Evolutionary conservation across 106 monocot genomes (phyloP), one percentile per base, ranked within the genome.

Genomic region (Ottelia alismoides): DNA sequence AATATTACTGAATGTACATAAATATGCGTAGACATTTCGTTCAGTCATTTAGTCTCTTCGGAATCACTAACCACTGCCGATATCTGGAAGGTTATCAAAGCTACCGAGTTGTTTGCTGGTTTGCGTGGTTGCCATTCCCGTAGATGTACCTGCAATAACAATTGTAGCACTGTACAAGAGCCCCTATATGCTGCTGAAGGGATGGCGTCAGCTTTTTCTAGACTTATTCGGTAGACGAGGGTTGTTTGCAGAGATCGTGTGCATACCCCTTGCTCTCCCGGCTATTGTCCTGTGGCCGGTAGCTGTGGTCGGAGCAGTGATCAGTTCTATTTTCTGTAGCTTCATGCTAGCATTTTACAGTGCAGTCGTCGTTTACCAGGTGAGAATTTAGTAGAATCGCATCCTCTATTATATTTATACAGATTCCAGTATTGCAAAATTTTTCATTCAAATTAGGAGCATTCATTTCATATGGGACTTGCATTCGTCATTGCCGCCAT

Each of bases 281-380:
- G 82, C 92, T 16, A 92, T 92, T 43, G 26, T 92, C 1, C 30
- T 92, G 1, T 92, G 92, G 92, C 92, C 92, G 6, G 35, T 92
- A 30, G 92, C 73, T 21, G 92, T 92, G 29, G 47, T 70, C 20
- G 86, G 74, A 28, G 72, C 78, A 4, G 75, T 82, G 11, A 43
- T 92, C 27, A 62, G 65, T 52, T 58, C 92, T 49, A 72, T 83
- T 31, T 2, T 71, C 17, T 65, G 79, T 70, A 87, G 92, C 60
- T 92, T 82, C 65, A 72, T 87, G 47, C 74, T 92, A 19, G 86
- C 66, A 46, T 66, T 78, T 30, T 87, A 80, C 60, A 63, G 68
- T 23, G 71, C 67, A 56, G 55, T 75, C 16, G 55, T 92, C 12
- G 71, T 65, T 48, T 82, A 92, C 67, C 77, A 92, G 83, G 92